These are phyloP conservation scores for Ceratocystis variospora DNA, from an alignment of 2,329 filamentous ascomycete species.

Conservation along the genomic window DNA sequence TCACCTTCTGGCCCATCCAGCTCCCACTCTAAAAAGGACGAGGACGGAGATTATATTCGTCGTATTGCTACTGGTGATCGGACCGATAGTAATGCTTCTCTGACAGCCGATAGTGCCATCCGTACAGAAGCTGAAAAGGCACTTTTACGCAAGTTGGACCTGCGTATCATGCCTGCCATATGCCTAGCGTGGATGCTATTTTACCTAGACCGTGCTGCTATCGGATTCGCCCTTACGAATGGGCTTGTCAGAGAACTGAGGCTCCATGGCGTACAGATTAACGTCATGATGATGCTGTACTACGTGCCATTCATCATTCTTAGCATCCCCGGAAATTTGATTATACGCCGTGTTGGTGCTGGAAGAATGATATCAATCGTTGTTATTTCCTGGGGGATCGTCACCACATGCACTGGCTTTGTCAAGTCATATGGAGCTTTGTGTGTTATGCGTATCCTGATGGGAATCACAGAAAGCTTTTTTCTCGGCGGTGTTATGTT, in stretches of 20 bases:
- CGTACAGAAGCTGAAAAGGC: background rate
- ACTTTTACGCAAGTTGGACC: constrained; percentile 18
- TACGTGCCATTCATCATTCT: constrained; percentile 22
- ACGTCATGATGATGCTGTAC: constrained; percentile 22
- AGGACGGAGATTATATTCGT: constrained; percentile 11
- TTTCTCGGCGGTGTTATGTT: constrained; percentile 23
- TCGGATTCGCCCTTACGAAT: constrained; percentile 30
- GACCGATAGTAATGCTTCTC: background rate
- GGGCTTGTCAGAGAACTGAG: constrained; percentile 44
- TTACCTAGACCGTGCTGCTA: constrained; percentile 26
- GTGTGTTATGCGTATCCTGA: constrained; percentile 21
- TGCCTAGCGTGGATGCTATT: constrained; percentile 20
- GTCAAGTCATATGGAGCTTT: constrained; percentile 21
- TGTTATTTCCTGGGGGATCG: constrained; percentile 22
- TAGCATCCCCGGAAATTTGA: constrained; percentile 23
- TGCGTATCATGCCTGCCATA: constrained; percentile 18
- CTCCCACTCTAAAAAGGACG: constrained; percentile 12
- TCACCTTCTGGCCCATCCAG: constrained; percentile 5
- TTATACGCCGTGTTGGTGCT: constrained; percentile 21
- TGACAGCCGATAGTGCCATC: background rate
- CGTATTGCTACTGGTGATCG: background rate
- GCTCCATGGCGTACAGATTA: constrained; percentile 49
- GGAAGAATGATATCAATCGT: constrained; percentile 21
- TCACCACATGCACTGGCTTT: constrained; percentile 22
- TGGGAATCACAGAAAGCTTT: constrained; percentile 22